phyloP scores from a whole-genome alignment of 768 basidiomycete genomes.

The Hortiboletus flavorubellus region DNA sequence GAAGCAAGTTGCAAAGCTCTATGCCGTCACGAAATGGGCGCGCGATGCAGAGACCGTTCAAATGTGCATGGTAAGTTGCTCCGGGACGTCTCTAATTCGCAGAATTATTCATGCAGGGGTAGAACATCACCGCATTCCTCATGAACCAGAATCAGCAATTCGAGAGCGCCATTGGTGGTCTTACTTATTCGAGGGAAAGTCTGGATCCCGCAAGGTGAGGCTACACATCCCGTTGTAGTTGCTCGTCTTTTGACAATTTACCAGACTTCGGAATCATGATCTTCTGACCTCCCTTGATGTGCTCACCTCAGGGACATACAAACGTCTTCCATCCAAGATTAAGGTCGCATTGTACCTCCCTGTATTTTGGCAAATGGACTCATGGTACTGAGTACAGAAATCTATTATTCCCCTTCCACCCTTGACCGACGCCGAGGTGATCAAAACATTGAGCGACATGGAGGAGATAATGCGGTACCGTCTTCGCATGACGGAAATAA shows the following conservation, averaged over 20 bases:
- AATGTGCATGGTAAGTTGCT: slow-evolving; percentile 69
- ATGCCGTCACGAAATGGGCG: slow-evolving; percentile 85
- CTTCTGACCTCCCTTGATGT: slow-evolving; percentile 89
- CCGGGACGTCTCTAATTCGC: background rate
- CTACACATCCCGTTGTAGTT: background rate
- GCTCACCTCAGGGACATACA: slow-evolving; percentile 81
- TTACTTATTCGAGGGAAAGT: slow-evolving; percentile 64
- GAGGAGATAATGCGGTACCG: slow-evolving; percentile 79
- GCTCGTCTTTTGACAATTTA: background rate
- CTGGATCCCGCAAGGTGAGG: slow-evolving; percentile 76
- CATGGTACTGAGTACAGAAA: slow-evolving; percentile 49
- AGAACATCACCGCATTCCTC: slow-evolving; percentile 89
- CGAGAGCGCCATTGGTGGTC: slow-evolving; percentile 57
- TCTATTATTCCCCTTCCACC: slow-evolving; percentile 60
- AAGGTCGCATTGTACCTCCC: slow-evolving; percentile 48
- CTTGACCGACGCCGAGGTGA: slow-evolving; percentile 63
- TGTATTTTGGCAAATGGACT: slow-evolving; percentile 16
- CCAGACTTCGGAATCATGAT: slow-evolving; percentile 89
- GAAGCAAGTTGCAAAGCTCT: slow-evolving; percentile 86
- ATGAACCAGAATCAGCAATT: slow-evolving; percentile 85
- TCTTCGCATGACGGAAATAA: slow-evolving; percentile 70
- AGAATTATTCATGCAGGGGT: slow-evolving; percentile 1
- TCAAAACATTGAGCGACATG: slow-evolving; percentile 63
- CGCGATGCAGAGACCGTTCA: slow-evolving; percentile 80
- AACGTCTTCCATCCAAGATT: slow-evolving; percentile 74